Base-by-base conservation (phyloP, 2,329 filamentous ascomycete genomes). In the Aspergillus unguis region DNA sequence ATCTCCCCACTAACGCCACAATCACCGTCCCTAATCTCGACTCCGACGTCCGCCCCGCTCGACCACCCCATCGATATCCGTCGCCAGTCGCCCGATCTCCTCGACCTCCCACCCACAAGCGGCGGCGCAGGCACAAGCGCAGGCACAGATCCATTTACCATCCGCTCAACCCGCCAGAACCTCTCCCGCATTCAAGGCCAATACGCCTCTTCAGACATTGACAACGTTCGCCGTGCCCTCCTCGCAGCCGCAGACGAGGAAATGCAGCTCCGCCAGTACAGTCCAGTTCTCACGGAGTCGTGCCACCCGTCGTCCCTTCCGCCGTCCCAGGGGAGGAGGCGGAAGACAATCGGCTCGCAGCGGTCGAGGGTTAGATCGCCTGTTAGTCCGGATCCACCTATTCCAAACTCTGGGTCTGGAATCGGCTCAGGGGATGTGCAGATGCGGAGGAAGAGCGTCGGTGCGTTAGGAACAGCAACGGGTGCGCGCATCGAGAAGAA, bases 1-100 rank as follows among this genome's bases (percentile, higher is more conserved):
- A 86, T 88, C 52, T 85, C 83, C 58, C 74, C 55, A 0, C 51
- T 57, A 1, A 53, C 55, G 7, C 65, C 56, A 45, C 64, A 59
- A 59, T 65, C 56, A 17, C 67, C 54, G 1, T 62, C 62, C 17
- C 44, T 64, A n/a, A 66, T 61, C 25, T 65, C 67, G 1, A 68
- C 65, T 11, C 65, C 67, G 1, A 69, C 66, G 0, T 69, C 62
- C 25, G 61, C 61, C 3, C 68, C 67, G 2, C 50, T 57, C 3
- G 65, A 69, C 37, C 57, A 28, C 45, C 44, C 11, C 28, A 25
- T 32, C 11, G 37, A 48, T 5, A 28, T 48, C 36, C 36, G 23
- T 4, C 10, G 23, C 4, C 44, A 36, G 3, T 11, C 37, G 33
- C n/a, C 36, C 28, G 33, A 26, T 42, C 26, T 5, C 33, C 33